Conservation (phyloP, 805 yeast species). For the Ogataea wickerhamii region DNA sequence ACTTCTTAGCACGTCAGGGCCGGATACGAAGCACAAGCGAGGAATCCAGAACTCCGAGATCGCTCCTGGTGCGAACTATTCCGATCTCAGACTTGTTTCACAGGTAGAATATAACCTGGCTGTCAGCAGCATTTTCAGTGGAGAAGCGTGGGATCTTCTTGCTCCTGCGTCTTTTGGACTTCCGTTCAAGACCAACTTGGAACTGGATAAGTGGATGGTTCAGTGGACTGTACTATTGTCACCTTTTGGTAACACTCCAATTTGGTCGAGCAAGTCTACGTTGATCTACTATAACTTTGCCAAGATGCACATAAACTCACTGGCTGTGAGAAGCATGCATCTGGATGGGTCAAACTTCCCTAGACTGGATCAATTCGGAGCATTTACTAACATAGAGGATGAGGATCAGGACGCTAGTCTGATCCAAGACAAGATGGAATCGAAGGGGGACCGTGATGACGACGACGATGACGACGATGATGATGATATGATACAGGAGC, state of each 20-base stretch:
- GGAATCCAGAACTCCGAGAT: neutral
- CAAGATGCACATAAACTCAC: conserved; percentile 63
- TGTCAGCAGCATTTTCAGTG: conserved; percentile 50
- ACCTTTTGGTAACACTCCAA: conserved; percentile 47
- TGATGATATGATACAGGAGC: conserved; percentile 16
- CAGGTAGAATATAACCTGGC: conserved; percentile 70
- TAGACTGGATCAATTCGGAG: conserved; percentile 17
- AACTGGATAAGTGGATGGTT: conserved; percentile 75
- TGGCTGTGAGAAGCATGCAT: conserved; percentile 43
- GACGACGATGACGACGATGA: conserved; percentile 16
- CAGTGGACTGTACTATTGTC: conserved; percentile 71
- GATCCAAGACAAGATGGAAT: conserved; percentile 13
- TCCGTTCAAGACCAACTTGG: conserved; percentile 64
- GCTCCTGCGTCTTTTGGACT: conserved; percentile 62
- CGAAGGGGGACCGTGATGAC: conserved; percentile 32
- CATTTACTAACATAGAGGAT: conserved; percentile 6
- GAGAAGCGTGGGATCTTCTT: conserved; percentile 58
- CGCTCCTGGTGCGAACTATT: conserved; percentile 21
- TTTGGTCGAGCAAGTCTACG: conserved; percentile 69
- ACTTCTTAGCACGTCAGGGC: conserved; percentile 20
- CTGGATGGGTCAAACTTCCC: conserved; percentile 31
- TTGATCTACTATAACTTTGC: conserved; percentile 71
- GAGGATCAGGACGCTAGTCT: conserved; percentile 15
- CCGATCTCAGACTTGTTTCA: conserved; percentile 59
- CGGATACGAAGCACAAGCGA: neutral